Evolutionary conservation across 208 protist species (phyloP), one percentile per base, ranked within the genome.

Genomic region (Leishmania arabica): DNA sequence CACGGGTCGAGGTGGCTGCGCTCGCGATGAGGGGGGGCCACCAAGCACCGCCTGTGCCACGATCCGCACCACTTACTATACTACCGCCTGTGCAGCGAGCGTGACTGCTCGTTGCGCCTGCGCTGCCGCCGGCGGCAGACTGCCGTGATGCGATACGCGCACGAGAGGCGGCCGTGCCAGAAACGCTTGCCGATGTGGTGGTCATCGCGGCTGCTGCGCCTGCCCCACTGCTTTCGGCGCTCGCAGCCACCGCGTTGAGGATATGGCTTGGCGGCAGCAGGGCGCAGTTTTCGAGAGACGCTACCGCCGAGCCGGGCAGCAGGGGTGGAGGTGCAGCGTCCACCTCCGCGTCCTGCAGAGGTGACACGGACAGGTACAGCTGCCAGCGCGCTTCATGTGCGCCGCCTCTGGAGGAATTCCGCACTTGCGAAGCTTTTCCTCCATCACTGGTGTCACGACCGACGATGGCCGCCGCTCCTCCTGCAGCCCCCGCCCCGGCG

Each of bases 331-430:
- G 70, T 27, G 77, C 56, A 27, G 58, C 68, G 3, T 37, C 54
- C 37, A 74, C 54, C 21, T 62, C 56, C 6, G 80, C 68, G 81
- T 97, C 92, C 70, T 92, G 68, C 45, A 86, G 75, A 74, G 93
- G 93, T 2, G 93, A 92, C 31, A 95, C 79, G 66, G 85, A 86
- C 19, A 97, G 85, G 42, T 90, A 78, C 77, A 95, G 86, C 66
- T 78, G 62, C 75, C 80, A 84, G 31, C 56, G n/a, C 42, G 79
- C 66, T 64, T 77, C 56, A 9, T 73, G 78, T 19, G 31, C 37
- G 24, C 60, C 56, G 21, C 7, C 31, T 8, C 45, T 81, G 75
- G 24, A 9, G 51, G 72, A 24, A 27, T 31, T 54, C 17, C 51
- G 72, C n/a, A 34, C 71, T 76, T 31, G 60, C 65, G 37, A 56